These are phyloP conservation scores for Hemileia vastatrix DNA, from an alignment of 1,284 basidiomycete species.

Conservation along the genomic window DNA sequence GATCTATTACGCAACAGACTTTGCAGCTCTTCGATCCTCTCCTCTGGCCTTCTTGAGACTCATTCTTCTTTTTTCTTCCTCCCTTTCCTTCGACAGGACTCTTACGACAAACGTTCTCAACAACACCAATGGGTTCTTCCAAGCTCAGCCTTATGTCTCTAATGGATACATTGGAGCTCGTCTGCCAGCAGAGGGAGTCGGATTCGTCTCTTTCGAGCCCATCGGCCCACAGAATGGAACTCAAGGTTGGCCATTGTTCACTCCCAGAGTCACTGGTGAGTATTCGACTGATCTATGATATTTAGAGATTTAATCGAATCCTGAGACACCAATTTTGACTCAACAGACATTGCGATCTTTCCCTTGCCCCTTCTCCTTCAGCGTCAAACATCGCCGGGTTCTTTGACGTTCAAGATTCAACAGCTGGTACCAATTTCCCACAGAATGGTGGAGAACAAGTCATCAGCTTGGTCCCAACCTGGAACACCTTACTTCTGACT, in stretches of 20 bases:
- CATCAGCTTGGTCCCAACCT: slow-evolving; percentile 34
- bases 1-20: no score
- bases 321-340: slow-evolving; percentile 27
- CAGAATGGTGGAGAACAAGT: slow-evolving; percentile 33
- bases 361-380: not conserved
- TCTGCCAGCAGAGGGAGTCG: slow-evolving; percentile 30
- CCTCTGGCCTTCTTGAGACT: no score
- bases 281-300: slow-evolving; percentile 1
- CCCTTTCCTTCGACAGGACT: no score
- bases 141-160: slow-evolving; percentile 30
- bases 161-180: slow-evolving; percentile 37
- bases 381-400: slow-evolving; percentile 32
- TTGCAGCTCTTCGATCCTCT: no score
- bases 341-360: slow-evolving; percentile 24
- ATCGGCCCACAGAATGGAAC: not conserved
- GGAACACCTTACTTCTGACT: slow-evolving; percentile 31
- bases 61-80: no score
- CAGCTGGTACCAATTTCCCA: slow-evolving; percentile 34
- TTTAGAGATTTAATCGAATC: no score
- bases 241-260: slow-evolving; percentile 29
- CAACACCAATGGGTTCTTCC: no score
- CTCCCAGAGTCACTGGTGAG: slow-evolving; percentile 16
- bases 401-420: slow-evolving; percentile 30
- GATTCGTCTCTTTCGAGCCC: slow-evolving; percentile 13
- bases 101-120: no score